These are phyloP conservation scores for Blepharisma undulans DNA, from an alignment of 169 alveolate genomes.

Conservation along the genomic window DNA sequence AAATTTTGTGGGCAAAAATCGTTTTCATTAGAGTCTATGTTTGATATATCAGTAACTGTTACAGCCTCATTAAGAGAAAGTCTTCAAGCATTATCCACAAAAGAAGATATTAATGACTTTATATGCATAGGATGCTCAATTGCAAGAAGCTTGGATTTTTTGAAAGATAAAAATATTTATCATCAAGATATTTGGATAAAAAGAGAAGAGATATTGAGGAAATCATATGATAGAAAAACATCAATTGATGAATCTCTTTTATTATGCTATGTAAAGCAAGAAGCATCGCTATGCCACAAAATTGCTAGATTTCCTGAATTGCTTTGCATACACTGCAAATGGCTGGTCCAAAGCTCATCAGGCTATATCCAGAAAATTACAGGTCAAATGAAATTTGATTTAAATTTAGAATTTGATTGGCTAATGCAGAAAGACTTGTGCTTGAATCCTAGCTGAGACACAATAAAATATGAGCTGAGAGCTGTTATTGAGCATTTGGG, in stretches of 20 bases:
- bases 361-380: not conserved
- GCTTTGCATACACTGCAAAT: constrained; percentile 21
- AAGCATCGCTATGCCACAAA: not conserved
- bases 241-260: not conserved
- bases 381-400: not conserved
- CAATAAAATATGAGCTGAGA: not conserved
- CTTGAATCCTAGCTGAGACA: not conserved
- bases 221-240: not conserved
- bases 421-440: not conserved
- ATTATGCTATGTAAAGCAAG: not conserved
- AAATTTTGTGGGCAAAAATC: not conserved
- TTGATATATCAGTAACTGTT: not conserved
- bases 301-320: constrained; percentile 5
- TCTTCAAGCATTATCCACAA: not conserved
- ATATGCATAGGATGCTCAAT: constrained; percentile 18
- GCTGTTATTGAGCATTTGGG: constrained; percentile 41
- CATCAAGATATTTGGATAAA: not conserved
- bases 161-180: not conserved
- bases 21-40: not conserved
- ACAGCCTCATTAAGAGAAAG: not conserved
- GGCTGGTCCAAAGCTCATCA: not conserved
- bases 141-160: not conserved
- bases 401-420: not conserved
- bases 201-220: not conserved
- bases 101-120: not conserved